Conservation (phyloP, 2,329 filamentous ascomycete species). For the Venturia carpophila region DNA sequence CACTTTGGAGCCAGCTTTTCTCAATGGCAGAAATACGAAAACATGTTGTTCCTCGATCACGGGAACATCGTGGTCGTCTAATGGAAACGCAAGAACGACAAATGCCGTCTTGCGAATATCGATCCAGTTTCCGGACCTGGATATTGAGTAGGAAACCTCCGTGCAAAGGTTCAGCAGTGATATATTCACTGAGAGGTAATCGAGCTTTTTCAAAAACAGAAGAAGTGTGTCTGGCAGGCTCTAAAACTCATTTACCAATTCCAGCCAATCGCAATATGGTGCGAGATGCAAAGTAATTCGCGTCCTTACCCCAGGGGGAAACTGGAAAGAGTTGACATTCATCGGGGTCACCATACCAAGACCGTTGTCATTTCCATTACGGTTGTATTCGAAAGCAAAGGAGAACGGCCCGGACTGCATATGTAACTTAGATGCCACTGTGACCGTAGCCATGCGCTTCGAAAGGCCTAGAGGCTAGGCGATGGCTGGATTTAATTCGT, state of each 20-base stretch:
- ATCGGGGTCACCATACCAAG: conserved; percentile 47
- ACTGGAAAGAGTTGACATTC: conserved; percentile 20
- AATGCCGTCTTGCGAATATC: conserved; percentile 2
- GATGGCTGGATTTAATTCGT: too few species aligned
- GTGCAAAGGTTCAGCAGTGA: too few species aligned
- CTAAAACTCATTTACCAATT: background rate
- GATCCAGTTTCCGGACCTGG: background rate
- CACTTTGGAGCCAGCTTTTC: conserved; percentile 23
- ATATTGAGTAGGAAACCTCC: background rate
- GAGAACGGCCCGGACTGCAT: conserved; percentile 35
- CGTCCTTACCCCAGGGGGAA: conserved; percentile 21
- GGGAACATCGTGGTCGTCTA: conserved; percentile 17
- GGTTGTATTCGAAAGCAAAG: conserved; percentile 30
- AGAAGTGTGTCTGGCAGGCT: conserved; percentile 17
- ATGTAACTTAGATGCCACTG: conserved; percentile 29
- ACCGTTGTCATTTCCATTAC: conserved; percentile 29
- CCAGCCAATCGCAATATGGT: background rate
- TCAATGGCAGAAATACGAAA: conserved; percentile 22
- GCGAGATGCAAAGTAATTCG: conserved; percentile 22
- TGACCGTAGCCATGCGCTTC: too few species aligned
- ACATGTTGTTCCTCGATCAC: conserved; percentile 22
- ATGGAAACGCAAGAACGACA: conserved; percentile 25
- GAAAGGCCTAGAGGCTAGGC: too few species aligned
- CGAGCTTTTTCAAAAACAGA: conserved; percentile 12
- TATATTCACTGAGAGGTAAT: too few species aligned